Percentiles rank a stretch among this genome's conserved stretches.
Evolutionary conservation across 345 rosid species (phyloP).

Genomic region (Ailanthus altissimus): DNA sequence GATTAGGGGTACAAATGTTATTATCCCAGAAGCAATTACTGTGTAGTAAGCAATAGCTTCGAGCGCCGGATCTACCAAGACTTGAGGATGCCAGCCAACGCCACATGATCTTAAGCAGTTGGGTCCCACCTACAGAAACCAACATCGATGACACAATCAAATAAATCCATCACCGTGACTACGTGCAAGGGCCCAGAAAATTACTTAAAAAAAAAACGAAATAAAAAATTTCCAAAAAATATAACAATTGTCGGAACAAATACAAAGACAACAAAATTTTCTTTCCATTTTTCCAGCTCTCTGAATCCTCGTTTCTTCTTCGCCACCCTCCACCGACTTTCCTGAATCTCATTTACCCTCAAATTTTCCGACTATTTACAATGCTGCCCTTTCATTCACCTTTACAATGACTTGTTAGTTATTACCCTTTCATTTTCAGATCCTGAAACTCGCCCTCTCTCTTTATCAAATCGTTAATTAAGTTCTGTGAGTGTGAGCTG

Average conservation of each 20-base stretch:
- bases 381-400: background rate
- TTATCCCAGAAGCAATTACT: background rate
- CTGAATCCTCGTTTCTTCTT: slow-evolving; percentile 3
- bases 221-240: background rate
- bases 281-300: background rate
- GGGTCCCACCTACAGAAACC: background rate
- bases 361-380: background rate
- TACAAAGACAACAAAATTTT: background rate
- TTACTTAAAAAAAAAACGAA: background rate
- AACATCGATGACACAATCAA: background rate
- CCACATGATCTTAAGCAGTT: background rate
- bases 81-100: background rate
- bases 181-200: background rate
- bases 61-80: background rate
- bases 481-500: background rate
- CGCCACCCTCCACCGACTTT: slow-evolving; percentile 21
- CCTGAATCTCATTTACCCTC: background rate
- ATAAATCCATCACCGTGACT: background rate
- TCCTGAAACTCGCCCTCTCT: background rate
- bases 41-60: background rate
- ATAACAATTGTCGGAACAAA: background rate
- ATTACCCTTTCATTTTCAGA: background rate
- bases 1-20: too few species aligned
- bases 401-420: background rate
- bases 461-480: too few species aligned